Conservation (phyloP, 2,329 filamentous ascomycete species). For the Nothomitra cinnamomea region DNA sequence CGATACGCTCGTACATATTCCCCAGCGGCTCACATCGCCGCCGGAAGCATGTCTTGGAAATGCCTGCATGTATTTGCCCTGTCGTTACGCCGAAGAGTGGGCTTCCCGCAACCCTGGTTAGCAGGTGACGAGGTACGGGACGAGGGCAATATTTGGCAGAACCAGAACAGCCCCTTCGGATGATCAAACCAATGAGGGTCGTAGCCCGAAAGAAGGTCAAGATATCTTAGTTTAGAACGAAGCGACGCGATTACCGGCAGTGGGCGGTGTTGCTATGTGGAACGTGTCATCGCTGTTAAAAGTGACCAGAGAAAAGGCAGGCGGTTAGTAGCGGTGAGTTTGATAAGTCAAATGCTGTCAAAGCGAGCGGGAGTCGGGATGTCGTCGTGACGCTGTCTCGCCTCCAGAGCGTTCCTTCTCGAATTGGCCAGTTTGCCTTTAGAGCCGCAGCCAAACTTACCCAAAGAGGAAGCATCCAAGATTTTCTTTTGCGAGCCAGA, state of each 20-base stretch:
- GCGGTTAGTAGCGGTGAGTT: conserved; percentile 1
- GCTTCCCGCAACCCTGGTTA: conserved; percentile 1
- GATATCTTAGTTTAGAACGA: too few relatives aligned
- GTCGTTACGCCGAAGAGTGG: too few relatives aligned
- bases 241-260: neutral
- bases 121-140: neutral
- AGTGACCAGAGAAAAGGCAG: neutral
- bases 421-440: conserved; percentile 1
- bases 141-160: neutral
- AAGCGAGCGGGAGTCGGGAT: neutral
- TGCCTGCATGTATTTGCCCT: too few relatives aligned
- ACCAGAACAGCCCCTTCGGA: neutral
- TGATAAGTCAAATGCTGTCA: neutral
- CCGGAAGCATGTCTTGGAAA: too few relatives aligned
- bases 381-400: neutral
- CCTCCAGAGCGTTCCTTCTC: neutral
- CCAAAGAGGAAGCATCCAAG: neutral
- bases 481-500: neutral
- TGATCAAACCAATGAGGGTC: neutral
- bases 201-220: neutral
- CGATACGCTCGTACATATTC: too few relatives aligned
- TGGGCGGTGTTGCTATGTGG: neutral
- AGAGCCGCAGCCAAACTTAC: conserved; percentile 2
- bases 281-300: neutral
- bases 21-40: too few relatives aligned